Conservation (phyloP, 108 stramenopile genomes). For the Nannochloropsis salina region DNA sequence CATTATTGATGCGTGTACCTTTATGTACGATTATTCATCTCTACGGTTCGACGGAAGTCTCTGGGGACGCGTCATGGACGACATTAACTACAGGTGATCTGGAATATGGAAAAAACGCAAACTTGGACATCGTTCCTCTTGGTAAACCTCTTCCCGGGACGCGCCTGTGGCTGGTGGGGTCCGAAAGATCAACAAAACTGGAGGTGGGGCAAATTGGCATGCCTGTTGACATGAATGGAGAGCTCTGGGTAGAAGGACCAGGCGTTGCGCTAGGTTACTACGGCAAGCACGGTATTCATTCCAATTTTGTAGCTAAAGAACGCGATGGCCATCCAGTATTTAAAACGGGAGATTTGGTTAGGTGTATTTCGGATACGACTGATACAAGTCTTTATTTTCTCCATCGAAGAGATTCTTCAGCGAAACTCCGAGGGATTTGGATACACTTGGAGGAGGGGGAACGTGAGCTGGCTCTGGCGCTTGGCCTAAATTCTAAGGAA, state of each 20-base stretch:
- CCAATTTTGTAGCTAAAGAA: neutral
- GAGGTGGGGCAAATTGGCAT: neutral
- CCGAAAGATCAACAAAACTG: neutral
- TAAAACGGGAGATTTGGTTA: neutral
- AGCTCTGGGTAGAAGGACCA: neutral
- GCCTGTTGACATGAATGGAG: neutral
- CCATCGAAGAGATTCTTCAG: neutral
- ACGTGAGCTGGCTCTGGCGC: neutral
- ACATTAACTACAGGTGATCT: neutral
- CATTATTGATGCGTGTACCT: neutral
- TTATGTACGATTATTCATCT: neutral
- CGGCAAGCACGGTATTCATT: neutral
- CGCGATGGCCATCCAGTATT: neutral
- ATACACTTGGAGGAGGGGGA: neutral
- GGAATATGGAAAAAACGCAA: neutral
- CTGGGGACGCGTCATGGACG: neutral
- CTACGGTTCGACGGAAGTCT: slow-evolving; percentile 3
- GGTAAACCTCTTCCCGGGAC: neutral
- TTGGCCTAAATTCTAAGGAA: neutral
- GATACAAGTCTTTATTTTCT: neutral
- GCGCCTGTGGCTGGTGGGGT: neutral
- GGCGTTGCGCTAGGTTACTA: slow-evolving; percentile 16
- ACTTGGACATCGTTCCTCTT: neutral
- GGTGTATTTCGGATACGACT: neutral
- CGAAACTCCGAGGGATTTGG: neutral